phyloP scores from a whole-genome alignment of 169 alveolate species.

The Plasmodium inui region DNA sequence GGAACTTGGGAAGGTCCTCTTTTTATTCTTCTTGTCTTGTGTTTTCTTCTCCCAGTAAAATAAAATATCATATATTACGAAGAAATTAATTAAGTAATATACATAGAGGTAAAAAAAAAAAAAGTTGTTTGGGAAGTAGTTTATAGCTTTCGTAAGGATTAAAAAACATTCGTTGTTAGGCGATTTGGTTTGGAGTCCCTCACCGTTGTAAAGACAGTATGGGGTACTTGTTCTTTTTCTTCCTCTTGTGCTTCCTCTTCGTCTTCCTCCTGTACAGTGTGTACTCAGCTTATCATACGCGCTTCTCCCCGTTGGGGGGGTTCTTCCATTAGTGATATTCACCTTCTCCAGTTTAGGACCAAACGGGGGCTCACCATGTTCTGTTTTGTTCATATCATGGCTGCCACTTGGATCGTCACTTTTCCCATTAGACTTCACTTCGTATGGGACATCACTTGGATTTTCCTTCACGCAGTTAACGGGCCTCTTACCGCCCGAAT shows the following conservation, averaged over 20 bases:
- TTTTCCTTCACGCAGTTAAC: background rate
- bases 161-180: slow-evolving; percentile 22
- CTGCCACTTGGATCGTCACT: background rate
- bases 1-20: background rate
- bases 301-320: background rate
- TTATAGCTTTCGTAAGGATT: slow-evolving; percentile 27
- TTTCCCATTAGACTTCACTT: background rate
- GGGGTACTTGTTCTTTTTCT: background rate
- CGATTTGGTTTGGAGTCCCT: background rate
- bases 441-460: background rate
- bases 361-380: background rate
- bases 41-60: slow-evolving; percentile 48
- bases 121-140: slow-evolving; percentile 38
- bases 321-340: background rate
- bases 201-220: background rate
- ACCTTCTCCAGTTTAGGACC: background rate
- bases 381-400: background rate
- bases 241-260: background rate
- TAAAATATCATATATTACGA: slow-evolving; percentile 35
- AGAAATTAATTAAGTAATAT: slow-evolving; percentile 35
- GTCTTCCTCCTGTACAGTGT: background rate
- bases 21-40: slow-evolving; percentile 13
- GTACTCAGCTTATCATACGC: background rate
- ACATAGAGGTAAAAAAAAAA: slow-evolving; percentile 54
- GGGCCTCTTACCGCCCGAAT: background rate